Percentiles rank a stretch among this genome's conserved stretches.
phyloP scores from a whole-genome alignment of 164 flowering plant species.

The Chimonanthus salicifolius region DNA sequence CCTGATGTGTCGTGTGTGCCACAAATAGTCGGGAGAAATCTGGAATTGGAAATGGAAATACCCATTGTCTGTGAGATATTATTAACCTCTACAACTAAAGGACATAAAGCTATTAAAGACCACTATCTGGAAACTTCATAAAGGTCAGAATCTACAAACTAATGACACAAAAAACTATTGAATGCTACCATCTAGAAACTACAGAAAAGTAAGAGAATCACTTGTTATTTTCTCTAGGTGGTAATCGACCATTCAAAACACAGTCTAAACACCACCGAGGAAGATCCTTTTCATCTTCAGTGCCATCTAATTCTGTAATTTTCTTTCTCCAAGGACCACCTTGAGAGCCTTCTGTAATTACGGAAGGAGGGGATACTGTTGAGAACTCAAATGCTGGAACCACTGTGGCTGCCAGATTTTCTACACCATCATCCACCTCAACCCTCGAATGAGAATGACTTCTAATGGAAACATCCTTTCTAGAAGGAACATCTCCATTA shows the following conservation, averaged over 20 bases:
- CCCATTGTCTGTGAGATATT: not conserved
- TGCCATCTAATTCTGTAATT: conserved; percentile 83
- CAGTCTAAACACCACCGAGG: conserved; percentile 98
- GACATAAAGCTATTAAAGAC: not conserved
- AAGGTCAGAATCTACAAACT: not conserved
- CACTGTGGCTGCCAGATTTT: conserved; percentile 55
- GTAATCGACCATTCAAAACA: conserved; percentile 78
- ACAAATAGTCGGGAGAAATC: not conserved
- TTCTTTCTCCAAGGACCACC: conserved; percentile 99
- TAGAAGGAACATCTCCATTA: conserved; percentile 66
- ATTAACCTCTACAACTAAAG: not conserved
- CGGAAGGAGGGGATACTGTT: conserved; percentile 74
- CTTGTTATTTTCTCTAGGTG: conserved; percentile 93
- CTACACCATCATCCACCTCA: conserved; percentile 69
- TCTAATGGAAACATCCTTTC: conserved; percentile 49
- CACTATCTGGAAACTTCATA: too few relatives aligned
- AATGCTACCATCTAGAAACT: too few relatives aligned
- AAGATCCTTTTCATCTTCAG: conserved; percentile 91
- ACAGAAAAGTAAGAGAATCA: conserved; percentile 24
- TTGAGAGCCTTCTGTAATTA: conserved; percentile 94
- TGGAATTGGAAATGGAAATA: not conserved
- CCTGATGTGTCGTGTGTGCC: not conserved
- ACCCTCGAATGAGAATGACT: conserved; percentile 54
- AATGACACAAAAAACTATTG: too few relatives aligned
- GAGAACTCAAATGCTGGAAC: conserved; percentile 93